A percentile compares a stretch with the other conserved stretches of the same genome.
Conservation (phyloP, 805 yeast species). For the Yarrowia divulgata region DNA sequence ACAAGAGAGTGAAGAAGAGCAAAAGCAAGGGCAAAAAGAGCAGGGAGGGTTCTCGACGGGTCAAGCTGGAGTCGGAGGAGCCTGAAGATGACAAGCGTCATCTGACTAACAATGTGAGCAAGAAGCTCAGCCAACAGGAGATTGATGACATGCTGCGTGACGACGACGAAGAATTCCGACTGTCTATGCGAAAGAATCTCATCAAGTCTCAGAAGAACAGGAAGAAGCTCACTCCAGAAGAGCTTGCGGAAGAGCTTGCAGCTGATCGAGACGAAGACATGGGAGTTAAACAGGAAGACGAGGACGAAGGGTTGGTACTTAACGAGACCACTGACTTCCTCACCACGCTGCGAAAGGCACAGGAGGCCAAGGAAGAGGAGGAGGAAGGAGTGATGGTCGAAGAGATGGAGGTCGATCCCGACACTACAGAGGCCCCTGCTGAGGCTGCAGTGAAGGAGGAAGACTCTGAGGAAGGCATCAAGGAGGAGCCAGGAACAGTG, state of each 20-base stretch:
- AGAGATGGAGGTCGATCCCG: background rate
- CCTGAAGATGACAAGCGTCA: constrained; percentile 45
- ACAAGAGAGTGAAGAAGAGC: constrained; percentile 48
- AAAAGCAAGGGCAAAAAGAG: constrained; percentile 57
- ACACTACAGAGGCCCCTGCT: background rate
- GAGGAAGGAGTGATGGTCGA: constrained; percentile 39
- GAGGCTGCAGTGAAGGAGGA: background rate
- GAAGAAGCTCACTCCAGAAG: constrained; percentile 44
- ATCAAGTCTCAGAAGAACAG: constrained; percentile 46
- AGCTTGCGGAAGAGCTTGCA: constrained; percentile 53
- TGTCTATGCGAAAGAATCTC: constrained; percentile 46
- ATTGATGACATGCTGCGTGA: constrained; percentile 49
- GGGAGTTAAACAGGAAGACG: constrained; percentile 37
- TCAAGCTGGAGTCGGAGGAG: constrained; percentile 52
- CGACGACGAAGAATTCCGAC: constrained; percentile 53
- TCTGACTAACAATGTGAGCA: constrained; percentile 26
- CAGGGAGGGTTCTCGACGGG: constrained; percentile 53
- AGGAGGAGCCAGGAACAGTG: constrained; percentile 2
- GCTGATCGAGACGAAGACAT: constrained; percentile 47
- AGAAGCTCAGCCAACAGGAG: constrained; percentile 47
- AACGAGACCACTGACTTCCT: constrained; percentile 58
- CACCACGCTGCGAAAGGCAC: constrained; percentile 42
- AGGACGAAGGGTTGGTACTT: constrained; percentile 49
- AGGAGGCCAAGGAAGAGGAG: constrained; percentile 28
- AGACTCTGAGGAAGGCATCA: background rate